A percentile compares a stretch with the other conserved stretches of the same genome.
phyloP scores from a whole-genome alignment of 305 asterid species.

The Coffea humblotiana region DNA sequence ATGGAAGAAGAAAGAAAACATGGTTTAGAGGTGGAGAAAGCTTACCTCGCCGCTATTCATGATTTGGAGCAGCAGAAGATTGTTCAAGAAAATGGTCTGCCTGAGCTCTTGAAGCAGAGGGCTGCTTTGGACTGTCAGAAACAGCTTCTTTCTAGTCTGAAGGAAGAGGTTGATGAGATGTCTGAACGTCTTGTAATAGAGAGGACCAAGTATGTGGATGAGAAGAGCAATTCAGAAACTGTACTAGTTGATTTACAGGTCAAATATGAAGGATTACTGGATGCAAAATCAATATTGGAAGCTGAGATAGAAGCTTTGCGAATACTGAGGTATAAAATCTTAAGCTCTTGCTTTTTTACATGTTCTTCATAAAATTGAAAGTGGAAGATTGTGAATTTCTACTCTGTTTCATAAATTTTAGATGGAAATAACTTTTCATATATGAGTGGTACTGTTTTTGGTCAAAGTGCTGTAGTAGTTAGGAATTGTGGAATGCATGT shows the following conservation, averaged over 20 bases:
- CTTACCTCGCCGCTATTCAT: conserved; percentile 36
- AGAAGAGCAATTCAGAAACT: conserved; percentile 33
- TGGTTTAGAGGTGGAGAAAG: conserved; percentile 50
- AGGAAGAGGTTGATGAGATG: conserved; percentile 68
- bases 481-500: background rate
- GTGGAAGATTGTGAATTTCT: background rate
- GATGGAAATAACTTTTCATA: background rate
- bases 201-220: conserved; percentile 40
- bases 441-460: background rate
- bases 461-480: background rate
- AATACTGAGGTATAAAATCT: conserved; percentile 57
- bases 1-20: conserved; percentile 63
- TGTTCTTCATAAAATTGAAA: background rate
- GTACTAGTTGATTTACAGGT: conserved; percentile 40
- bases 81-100: conserved; percentile 40
- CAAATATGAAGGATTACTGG: conserved; percentile 51
- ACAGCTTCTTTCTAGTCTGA: conserved; percentile 64
- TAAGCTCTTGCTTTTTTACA: background rate
- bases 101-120: conserved; percentile 61
- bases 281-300: conserved; percentile 72
- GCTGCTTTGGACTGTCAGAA: conserved; percentile 88
- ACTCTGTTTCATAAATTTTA: background rate
- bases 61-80: conserved; percentile 62
- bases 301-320: conserved; percentile 84
- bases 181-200: conserved; percentile 50